These are phyloP conservation scores for Saccharomyces mikatae DNA, from an alignment of 805 yeast genomes.

Conservation along the genomic window DNA sequence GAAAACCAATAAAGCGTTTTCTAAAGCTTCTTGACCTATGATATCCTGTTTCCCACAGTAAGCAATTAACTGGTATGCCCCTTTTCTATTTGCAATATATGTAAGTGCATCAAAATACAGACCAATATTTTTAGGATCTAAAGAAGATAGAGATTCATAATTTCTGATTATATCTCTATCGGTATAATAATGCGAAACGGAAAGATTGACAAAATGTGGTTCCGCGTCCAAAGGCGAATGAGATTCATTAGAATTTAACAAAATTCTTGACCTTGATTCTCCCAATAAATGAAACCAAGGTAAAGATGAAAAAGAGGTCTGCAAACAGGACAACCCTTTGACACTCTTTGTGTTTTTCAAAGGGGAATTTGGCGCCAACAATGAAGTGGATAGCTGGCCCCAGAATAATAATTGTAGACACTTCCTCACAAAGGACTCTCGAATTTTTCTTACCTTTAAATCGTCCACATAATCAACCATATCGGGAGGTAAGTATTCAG, in stretches of 20 bases:
- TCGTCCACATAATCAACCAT: conserved; percentile 30
- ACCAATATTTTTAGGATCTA: conserved; percentile 42
- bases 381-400: conserved; percentile 30
- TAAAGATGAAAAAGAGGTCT: conserved; percentile 20
- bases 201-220: conserved; percentile 37
- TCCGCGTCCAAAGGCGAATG: conserved; percentile 18
- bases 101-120: conserved; percentile 51
- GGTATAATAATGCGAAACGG: conserved; percentile 41
- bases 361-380: conserved; percentile 6
- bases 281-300: conserved; percentile 28
- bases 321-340: conserved; percentile 25
- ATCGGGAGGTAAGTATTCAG: conserved; percentile 42
- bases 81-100: conserved; percentile 41
- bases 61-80: conserved; percentile 40
- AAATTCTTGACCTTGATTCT: conserved; percentile 18
- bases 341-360: conserved; percentile 9
- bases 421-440: conserved; percentile 49
- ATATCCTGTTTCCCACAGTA: conserved; percentile 45
- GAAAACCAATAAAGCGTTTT: conserved; percentile 32
- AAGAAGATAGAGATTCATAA: conserved; percentile 34
- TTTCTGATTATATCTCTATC: conserved; percentile 42
- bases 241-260: not conserved
- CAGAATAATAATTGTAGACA: conserved; percentile 45
- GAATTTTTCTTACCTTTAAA: conserved; percentile 23
- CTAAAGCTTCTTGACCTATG: conserved; percentile 43